These are phyloP conservation scores for Phytopythium vexans DNA, from an alignment of 352 stramenopile genomes.

Conservation along the genomic window DNA sequence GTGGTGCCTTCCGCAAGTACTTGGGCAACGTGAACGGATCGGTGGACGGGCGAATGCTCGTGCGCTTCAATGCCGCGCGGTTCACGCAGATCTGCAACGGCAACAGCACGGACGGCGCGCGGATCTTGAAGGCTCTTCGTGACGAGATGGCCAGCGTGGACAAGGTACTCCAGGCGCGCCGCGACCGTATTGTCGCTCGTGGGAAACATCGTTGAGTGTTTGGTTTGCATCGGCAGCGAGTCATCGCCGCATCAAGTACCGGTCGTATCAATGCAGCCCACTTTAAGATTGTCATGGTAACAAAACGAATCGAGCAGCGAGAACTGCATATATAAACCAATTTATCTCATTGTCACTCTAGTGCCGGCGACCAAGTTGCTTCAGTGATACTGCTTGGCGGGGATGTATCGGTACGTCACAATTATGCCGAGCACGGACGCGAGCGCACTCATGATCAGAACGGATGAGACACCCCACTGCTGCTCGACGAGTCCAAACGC, in stretches of 20 bases:
- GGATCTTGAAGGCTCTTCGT: slow-evolving; percentile 56
- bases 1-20: slow-evolving; percentile 55
- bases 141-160: slow-evolving; percentile 53
- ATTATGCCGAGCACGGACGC: slow-evolving; percentile 59
- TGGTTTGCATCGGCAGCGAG: too few species aligned
- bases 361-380: too few species aligned
- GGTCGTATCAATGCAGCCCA: too few species aligned
- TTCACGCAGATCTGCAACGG: slow-evolving; percentile 71
- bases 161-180: slow-evolving; percentile 47
- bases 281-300: too few species aligned
- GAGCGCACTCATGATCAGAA: slow-evolving; percentile 52
- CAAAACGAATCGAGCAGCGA: too few species aligned
- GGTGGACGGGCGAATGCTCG: slow-evolving; percentile 55
- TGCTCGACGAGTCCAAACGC: slow-evolving; percentile 65
- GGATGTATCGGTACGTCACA: slow-evolving; percentile 65
- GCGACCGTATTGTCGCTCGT: slow-evolving; percentile 38
- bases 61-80: slow-evolving; percentile 52
- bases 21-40: slow-evolving; percentile 33
- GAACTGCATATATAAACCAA: too few species aligned
- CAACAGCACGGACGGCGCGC: slow-evolving; percentile 47
- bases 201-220: slow-evolving; percentile 1
- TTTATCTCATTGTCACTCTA: too few species aligned
- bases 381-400: slow-evolving; percentile 36
- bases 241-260: too few species aligned
- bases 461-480: slow-evolving; percentile 47